Evolutionary conservation across 2,329 filamentous ascomycete species (phyloP), one percentile per base, ranked within the genome.

Genomic region (Tolypocladium paradoxum): DNA sequence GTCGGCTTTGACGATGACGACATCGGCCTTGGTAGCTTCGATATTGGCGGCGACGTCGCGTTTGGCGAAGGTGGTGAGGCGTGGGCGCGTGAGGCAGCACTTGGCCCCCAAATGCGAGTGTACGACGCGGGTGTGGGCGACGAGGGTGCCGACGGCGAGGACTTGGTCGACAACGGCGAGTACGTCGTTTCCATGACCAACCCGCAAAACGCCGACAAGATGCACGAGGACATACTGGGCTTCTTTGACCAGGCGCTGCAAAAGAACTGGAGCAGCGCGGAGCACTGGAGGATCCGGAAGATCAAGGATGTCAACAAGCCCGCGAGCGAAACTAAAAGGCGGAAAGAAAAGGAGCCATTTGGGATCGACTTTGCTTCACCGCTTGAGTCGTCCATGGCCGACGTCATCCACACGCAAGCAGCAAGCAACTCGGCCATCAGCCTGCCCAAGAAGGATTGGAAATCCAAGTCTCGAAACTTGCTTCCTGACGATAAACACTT

Each of bases 401-500:
- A 95, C 59, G 71, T 83, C 20, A 82, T 97, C 35, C 91, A 92
- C 69, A 93, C 87, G 0, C 84, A 85, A 54, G 90, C 92, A 7
- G 78, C 84, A 20, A 89, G 85, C 51, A 95, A 90, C 65, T 81
- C 87, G 4, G 79, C 83, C 38, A 95, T 97, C 60, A 89, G 84
- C 48, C 69, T 99, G 60, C 87, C 92, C 20, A 96, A 95, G 73
- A 89, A 91, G 60, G 90, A 97, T 68, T 95, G 92, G 90, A 93
- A 89, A 68, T 93, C 89, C 38, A 96, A 95, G 70, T 90, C 87
- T 1, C 82, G 90, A 49, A 96, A 99, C 65, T 78, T 99, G 3
- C 82, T 99, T 5, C 92, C 95, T 2, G 93, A 99, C 64, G 93
- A 99, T 72, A 96, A 96, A 70, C 91, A 97, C 67, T 97, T 99